Base-by-base conservation (phyloP, 345 rosid genomes). In the Conringia planisiliqua region DNA sequence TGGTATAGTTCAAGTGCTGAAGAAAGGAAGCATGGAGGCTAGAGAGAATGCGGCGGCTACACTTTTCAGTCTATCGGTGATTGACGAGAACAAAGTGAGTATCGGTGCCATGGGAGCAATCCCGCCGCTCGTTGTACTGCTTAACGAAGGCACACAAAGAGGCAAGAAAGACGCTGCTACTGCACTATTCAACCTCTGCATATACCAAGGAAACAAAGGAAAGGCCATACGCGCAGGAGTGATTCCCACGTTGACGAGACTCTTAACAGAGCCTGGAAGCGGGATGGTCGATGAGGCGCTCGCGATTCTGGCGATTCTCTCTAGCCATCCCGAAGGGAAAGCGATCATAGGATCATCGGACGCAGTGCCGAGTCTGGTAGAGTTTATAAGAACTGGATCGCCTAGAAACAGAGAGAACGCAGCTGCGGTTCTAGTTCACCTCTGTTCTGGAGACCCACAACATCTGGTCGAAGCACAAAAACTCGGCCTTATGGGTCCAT, bases 141-240 rank as follows among this genome's bases (percentile, higher is more conserved):
- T 95, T 17, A 82, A 84, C 6, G 96, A 92, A 85, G 99, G 99
- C 6, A 89, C 96, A 16, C 99, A 84, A 55, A 84, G 99, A 76
- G 99, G 99, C 57, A 95, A 90, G 86, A 95, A 95, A 79, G 99
- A 95, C 65, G 99, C 99, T 10, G 99, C 99, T 0, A 95, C 99
- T 30, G 99, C 99, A 26, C 89, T 95, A 20, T 95, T 95, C 82
- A 95, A 95, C 80, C 78, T 95, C 82, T 92, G 99, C 80, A 92
- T 95, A 29, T 95, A 85, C 81, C 99, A 92, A 82, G 99, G 99
- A 68, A 95, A 95, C 87, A 95, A 92, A 74, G 99, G 97, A 42
- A 95, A 87, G 85, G 99, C 99, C 7, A 84, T 95, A 57, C 85
- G 97, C 62, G 97, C 99, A 29, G 97, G 97, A 48, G 86, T 90